Conservation (phyloP, 345 rosid genomes). For the Capsella bursapastoris region DNA sequence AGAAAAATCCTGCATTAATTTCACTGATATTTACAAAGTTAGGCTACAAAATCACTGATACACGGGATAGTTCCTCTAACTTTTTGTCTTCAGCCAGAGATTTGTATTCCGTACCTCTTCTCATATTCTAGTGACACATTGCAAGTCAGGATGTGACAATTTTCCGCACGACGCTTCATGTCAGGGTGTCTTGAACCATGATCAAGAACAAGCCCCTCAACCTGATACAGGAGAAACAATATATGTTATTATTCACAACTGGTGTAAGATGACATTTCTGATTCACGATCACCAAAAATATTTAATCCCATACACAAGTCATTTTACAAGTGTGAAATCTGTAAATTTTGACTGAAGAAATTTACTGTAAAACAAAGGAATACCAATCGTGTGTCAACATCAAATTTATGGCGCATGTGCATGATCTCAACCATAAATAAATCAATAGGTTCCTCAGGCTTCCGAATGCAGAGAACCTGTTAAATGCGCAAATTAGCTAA, state of each 20-base stretch:
- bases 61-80: background rate
- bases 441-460: conserved; percentile 88
- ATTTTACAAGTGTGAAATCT: background rate
- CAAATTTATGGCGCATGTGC: conserved; percentile 99
- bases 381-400: conserved; percentile 93
- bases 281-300: background rate
- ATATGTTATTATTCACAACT: background rate
- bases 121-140: conserved; percentile 96
- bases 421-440: conserved; percentile 98
- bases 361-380: conserved; percentile 18
- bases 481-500: conserved; percentile 31
- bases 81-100: conserved; percentile 6
- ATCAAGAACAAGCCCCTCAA: conserved; percentile 98
- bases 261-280: background rate
- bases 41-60: conserved; percentile 38
- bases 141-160: conserved; percentile 91
- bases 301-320: background rate
- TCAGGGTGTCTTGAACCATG: conserved; percentile 99
- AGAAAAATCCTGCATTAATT: conserved; percentile 99
- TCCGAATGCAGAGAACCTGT: conserved; percentile 88
- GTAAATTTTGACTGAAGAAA: background rate
- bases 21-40: conserved; percentile 65
- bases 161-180: conserved; percentile 96
- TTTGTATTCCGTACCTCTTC: conserved; percentile 63
- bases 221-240: conserved; percentile 48